Evolutionary conservation across 163 green algal species (phyloP).

Genomic region (Scenedesmus sp.): DNA sequence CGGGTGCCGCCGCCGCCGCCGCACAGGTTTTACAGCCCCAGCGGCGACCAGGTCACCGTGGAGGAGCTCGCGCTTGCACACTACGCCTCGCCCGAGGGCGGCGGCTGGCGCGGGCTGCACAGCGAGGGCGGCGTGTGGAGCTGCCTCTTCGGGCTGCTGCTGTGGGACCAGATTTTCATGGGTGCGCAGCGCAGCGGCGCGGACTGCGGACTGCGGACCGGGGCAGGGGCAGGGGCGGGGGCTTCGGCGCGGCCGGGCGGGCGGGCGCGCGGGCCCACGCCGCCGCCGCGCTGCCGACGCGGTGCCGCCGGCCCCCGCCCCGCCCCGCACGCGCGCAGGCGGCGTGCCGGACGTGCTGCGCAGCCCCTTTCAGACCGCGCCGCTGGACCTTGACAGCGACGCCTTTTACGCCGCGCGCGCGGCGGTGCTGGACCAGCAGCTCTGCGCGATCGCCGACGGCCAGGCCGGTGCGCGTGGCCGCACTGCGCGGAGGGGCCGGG

Average conservation of each 20-base stretch:
- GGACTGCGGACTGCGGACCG: too few relatives aligned
- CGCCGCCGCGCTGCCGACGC: too few relatives aligned
- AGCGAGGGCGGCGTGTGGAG: constrained; percentile 87
- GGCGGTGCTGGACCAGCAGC: constrained; percentile 61
- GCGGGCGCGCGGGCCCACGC: too few relatives aligned
- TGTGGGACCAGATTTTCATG: constrained; percentile 90
- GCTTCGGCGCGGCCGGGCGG: too few relatives aligned
- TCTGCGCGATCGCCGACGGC: constrained; percentile 70
- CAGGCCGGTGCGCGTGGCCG: constrained; percentile 35
- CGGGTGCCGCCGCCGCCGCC: too few relatives aligned
- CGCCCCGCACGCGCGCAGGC: neutral
- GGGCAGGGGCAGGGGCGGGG: too few relatives aligned
- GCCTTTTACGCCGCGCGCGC: constrained; percentile 79
- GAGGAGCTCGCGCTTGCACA: constrained; percentile 90
- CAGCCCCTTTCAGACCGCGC: constrained; percentile 86
- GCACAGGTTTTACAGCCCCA: constrained; percentile 37
- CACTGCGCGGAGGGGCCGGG: neutral
- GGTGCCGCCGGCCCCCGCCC: too few relatives aligned
- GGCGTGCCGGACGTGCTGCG: constrained; percentile 64
- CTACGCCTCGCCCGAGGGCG: constrained; percentile 78
- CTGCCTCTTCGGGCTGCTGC: constrained; percentile 87
- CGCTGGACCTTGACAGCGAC: constrained; percentile 86
- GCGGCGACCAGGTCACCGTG: constrained; percentile 62
- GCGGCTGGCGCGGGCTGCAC: constrained; percentile 81
- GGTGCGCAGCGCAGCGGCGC: constrained; percentile 15